Evolutionary conservation across 2,329 filamentous ascomycete species (phyloP).

Genomic region (Epichloe sibirici): DNA sequence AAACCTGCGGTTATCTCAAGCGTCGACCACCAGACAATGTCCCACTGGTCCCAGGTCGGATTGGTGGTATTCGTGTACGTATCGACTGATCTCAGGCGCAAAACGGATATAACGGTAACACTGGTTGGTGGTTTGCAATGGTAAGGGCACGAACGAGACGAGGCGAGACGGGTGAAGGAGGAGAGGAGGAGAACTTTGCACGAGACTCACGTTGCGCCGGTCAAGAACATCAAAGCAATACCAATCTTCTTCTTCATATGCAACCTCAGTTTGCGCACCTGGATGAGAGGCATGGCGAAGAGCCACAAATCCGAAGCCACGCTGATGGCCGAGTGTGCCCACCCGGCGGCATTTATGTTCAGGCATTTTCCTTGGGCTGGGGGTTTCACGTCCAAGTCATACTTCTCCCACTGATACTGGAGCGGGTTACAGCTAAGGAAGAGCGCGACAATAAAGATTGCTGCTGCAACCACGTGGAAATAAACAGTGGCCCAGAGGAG

Average conservation of each 20-base stretch:
- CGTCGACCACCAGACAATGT: constrained; percentile 1
- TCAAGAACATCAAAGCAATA: constrained; percentile 3
- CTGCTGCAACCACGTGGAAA: constrained; percentile 18
- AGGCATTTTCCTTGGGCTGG: not conserved
- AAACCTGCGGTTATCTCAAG: constrained; percentile 2
- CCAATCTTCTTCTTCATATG: constrained; percentile 5
- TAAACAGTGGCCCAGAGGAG: constrained; percentile 21
- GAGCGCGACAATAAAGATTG: constrained; percentile 19
- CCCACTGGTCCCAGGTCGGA: constrained; percentile 3
- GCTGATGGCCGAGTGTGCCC: not conserved
- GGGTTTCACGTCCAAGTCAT: not conserved
- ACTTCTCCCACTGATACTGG: constrained; percentile 27
- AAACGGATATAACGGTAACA: constrained; percentile 2
- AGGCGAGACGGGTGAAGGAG: not conserved
- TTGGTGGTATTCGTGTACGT: not conserved
- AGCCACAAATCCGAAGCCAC: constrained; percentile 3
- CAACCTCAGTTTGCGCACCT: not conserved
- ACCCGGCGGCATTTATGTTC: not conserved
- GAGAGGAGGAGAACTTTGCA: not conserved
- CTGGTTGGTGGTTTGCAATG: not conserved
- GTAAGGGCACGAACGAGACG: not conserved
- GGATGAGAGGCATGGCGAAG: constrained; percentile 3
- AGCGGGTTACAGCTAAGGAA: constrained; percentile 28
- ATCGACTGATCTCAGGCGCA: constrained; percentile 1
- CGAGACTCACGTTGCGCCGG: constrained; percentile 1